phyloP scores from a whole-genome alignment of 345 rosid genomes.

The Eucalyptus guilfoylei region DNA sequence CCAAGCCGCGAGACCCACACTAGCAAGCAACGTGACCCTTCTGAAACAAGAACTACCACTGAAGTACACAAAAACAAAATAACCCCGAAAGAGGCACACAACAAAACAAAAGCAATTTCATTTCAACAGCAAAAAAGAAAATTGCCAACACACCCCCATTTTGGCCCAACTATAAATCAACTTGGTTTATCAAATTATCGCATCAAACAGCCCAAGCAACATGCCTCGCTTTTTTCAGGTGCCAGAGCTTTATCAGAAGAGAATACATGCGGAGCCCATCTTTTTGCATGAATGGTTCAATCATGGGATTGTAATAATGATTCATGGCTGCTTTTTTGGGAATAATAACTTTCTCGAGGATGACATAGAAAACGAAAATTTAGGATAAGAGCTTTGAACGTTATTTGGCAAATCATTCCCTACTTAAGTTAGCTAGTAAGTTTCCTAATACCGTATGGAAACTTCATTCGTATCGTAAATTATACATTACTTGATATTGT shows the following conservation, averaged over 20 bases:
- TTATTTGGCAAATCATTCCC: no score
- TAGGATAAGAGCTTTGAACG: no score
- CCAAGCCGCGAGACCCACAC: background rate
- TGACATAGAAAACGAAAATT: no score
- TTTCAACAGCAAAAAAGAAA: no score
- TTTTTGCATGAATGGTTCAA: background rate
- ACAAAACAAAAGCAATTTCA: background rate
- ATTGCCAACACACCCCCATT: background rate
- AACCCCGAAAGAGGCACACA: background rate
- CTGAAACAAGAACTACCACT: background rate
- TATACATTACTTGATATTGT: no score
- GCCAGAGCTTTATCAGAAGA: background rate
- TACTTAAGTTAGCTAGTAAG: no score
- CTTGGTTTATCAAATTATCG: background rate
- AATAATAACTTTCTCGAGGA: no score
- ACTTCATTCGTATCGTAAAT: no score
- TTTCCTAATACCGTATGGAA: no score
- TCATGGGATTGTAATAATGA: background rate
- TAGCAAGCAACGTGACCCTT: background rate
- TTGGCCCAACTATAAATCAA: no score
- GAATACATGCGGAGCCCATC: background rate
- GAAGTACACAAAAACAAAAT: background rate
- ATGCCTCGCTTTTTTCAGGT: background rate
- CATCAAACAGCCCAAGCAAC: accelerated
- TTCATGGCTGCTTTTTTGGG: no score